Percentiles rank a stretch among this genome's conserved stretches.
Conservation (phyloP, 176 grass and related monocot genomes). For the Musa troglodytarum region DNA sequence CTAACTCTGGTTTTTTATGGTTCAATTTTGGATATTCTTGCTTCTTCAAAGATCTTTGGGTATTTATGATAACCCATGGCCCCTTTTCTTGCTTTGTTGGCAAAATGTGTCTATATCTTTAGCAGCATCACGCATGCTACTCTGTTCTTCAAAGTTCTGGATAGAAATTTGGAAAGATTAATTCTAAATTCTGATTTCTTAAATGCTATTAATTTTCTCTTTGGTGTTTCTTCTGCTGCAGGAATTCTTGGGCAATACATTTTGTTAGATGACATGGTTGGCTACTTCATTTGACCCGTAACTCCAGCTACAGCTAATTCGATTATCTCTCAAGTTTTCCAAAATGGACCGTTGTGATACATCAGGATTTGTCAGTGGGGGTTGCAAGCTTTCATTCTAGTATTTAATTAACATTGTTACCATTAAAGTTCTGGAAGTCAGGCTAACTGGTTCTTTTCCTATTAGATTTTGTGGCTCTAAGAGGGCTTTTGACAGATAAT, state of each 20-base stretch:
- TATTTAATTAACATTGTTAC: slow-evolving; percentile 16
- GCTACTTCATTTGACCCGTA: background rate
- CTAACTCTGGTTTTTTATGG: background rate
- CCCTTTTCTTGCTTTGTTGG: too few species aligned
- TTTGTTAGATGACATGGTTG: background rate
- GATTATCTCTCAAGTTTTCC: slow-evolving; percentile 19
- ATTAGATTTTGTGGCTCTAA: slow-evolving; percentile 33
- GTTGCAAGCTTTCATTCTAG: slow-evolving; percentile 6
- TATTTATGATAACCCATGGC: too few species aligned
- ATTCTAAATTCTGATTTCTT: background rate
- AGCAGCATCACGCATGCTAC: too few species aligned
- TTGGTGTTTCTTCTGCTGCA: background rate
- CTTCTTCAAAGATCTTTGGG: too few species aligned
- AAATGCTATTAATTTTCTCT: background rate
- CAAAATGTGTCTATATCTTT: too few species aligned
- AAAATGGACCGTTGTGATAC: slow-evolving; percentile 47
- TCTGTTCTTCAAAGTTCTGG: too few species aligned
- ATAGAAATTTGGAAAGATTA: background rate
- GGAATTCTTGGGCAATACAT: background rate
- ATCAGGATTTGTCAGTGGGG: slow-evolving; percentile 51
- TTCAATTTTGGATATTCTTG: background rate
- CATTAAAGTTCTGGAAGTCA: slow-evolving; percentile 16
- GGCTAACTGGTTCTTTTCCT: slow-evolving; percentile 27
- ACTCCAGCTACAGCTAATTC: background rate
- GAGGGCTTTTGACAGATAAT: slow-evolving; percentile 37